phyloP scores from a whole-genome alignment of 768 basidiomycete genomes.

The Pholiota conissans region DNA sequence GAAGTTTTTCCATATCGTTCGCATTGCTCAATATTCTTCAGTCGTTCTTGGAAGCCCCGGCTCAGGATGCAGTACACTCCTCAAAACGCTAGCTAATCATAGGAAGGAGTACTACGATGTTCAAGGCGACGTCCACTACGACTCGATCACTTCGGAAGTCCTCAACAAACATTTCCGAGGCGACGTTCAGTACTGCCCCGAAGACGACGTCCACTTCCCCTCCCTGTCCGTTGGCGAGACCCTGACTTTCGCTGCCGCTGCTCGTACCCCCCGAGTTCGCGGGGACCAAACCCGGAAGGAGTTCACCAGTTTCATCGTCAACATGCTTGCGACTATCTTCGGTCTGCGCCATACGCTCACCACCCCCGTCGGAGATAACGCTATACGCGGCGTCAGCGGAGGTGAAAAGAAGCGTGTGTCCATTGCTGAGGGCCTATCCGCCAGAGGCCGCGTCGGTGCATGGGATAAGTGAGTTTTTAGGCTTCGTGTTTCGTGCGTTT shows the following conservation, averaged over 20 bases:
- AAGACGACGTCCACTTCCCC: conserved; percentile 87
- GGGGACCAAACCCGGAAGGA: conserved; percentile 41
- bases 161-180: conserved; percentile 69
- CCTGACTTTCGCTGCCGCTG: conserved; percentile 65
- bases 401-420: conserved; percentile 84
- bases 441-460: conserved; percentile 53
- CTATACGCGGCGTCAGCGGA: conserved; percentile 70
- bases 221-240: conserved; percentile 82
- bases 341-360: conserved; percentile 72
- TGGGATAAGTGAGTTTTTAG: conserved; percentile 65
- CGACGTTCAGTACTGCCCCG: conserved; percentile 79
- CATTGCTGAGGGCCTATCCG: conserved; percentile 64
- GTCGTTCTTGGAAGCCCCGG: conserved; percentile 87
- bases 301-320: conserved; percentile 43
- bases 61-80: conserved; percentile 81
- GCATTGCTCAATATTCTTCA: conserved; percentile 21
- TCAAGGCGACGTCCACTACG: conserved; percentile 73
- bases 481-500: neutral
- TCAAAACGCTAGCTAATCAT: conserved; percentile 80
- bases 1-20: conserved; percentile 33
- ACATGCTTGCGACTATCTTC: conserved; percentile 66
- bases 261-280: conserved; percentile 63
- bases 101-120: conserved; percentile 67
- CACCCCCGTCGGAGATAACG: conserved; percentile 77
- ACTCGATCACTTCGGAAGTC: conserved; percentile 67